Base-by-base conservation (phyloP, 1,139 yeast genomes). In the Torulaspora globosa region DNA sequence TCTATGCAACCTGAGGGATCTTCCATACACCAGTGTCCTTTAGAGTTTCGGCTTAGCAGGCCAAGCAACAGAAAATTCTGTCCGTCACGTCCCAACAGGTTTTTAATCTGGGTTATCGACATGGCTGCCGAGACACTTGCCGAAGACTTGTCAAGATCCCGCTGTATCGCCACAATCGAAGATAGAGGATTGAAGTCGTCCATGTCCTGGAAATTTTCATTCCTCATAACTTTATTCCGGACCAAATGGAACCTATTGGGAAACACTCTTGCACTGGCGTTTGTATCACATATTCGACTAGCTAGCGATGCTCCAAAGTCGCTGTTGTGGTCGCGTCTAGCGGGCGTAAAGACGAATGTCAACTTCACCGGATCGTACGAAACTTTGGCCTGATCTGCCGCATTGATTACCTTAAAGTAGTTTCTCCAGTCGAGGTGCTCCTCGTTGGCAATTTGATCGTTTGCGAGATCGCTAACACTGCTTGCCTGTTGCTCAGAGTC, bases 71-170 rank as follows among this genome's bases (percentile, higher is more conserved):
- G 70, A 60, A 92, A 94, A 48, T 79, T 75, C 44, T 78, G 73
- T 4, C 92, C 92, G 56, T 84, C 86, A 48, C 96, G 71, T 21
- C 98, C 99, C 27, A 90, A 68, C 51, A 92, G 71, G 60, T 89
- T 90, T 58, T 89, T 89, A 47, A 92, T 80, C 34, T 80, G 73
- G 0, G 96, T 84, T 39, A 90, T 78, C 42, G 82, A 76, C 57
- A 80, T 73, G 32, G 69, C 68, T 2, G 58, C 54, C 1, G 66
- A 40, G 21, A 51, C 51, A 10, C 44, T 39, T 16, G 56, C 29
- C n/a, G 49, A 49, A n/a, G 53, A 46, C 19, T 49, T 43, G n/a
- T 54, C 19, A 11, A 62, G 35, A 15, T 59, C 59, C 21, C 57
- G 52, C 41, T 58, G 50, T 47, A 59, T 16, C 35, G 51, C 32